Evolutionary conservation across 805 yeast species (phyloP).

Genomic region (Teunomyces gatunensis): DNA sequence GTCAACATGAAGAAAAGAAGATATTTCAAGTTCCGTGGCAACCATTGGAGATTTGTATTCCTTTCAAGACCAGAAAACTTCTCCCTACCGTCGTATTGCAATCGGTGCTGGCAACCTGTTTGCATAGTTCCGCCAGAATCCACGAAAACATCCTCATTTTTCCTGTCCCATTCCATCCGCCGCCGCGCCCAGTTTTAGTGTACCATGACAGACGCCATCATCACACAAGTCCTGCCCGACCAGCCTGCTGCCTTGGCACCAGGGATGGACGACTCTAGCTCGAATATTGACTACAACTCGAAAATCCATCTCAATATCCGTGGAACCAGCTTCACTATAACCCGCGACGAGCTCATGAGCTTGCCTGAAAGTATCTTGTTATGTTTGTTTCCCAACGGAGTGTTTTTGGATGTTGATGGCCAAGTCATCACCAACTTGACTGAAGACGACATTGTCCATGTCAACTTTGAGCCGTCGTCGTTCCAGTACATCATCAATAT

Average conservation of each 20-base stretch:
- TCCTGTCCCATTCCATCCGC: not conserved
- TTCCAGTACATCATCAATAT: constrained; percentile 77
- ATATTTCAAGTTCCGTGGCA: constrained; percentile 11
- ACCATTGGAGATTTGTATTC: constrained; percentile 6
- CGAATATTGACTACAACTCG: constrained; percentile 56
- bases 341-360: constrained; percentile 86
- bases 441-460: constrained; percentile 75
- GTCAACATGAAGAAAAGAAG: not conserved
- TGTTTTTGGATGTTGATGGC: constrained; percentile 73
- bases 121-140: not conserved
- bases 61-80: not conserved
- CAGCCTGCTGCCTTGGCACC: constrained; percentile 25
- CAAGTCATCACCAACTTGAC: constrained; percentile 76
- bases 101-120: constrained; percentile 4
- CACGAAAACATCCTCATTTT: not conserved
- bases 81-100: constrained; percentile 5
- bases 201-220: constrained; percentile 47
- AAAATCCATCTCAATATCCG: constrained; percentile 75
- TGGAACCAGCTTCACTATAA: constrained; percentile 68
- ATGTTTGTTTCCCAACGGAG: constrained; percentile 88
- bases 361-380: constrained; percentile 86
- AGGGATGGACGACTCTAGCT: constrained; percentile 18
- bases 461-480: constrained; percentile 83
- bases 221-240: constrained; percentile 69
- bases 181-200: not conserved